A percentile compares a stretch with the other conserved stretches of the same genome.
These are phyloP conservation scores for Juglanconis oblonga DNA, from an alignment of 2,329 filamentous ascomycete species.

Conservation along the genomic window DNA sequence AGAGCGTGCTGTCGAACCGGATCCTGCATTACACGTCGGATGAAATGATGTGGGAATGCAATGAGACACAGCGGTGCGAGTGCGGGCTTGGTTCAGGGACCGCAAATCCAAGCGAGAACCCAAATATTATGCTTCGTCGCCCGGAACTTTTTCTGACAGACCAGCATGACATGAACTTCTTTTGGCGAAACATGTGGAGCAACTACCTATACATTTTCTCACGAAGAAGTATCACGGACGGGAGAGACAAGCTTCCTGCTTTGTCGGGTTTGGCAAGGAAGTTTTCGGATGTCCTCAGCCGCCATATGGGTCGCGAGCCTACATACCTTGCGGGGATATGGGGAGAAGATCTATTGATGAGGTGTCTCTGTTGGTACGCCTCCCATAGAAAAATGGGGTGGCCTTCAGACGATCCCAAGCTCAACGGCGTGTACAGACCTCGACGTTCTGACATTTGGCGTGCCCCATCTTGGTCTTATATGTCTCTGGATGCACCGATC, in stretches of 20 bases:
- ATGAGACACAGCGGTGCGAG: not conserved
- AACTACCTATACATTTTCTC: not conserved
- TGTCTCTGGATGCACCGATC: constrained; percentile 1
- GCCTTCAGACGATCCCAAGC: not conserved
- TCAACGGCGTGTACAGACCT: not conserved
- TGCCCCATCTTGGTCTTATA: constrained; percentile 2
- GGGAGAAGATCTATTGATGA: constrained; percentile 1
- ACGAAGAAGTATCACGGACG: not conserved
- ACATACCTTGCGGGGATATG: constrained; percentile 2
- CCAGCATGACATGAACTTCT: not conserved
- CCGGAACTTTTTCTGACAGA: not conserved
- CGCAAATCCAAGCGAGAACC: not conserved
- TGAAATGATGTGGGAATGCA: constrained; percentile 10
- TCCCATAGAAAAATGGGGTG: not conserved
- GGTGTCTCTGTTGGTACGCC: not conserved
- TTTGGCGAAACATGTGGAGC: constrained; percentile 3
- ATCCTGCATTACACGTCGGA: constrained; percentile 9
- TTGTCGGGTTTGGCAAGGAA: constrained; percentile 12
- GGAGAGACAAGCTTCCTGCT: constrained; percentile 14
- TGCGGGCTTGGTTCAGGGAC: not conserved
- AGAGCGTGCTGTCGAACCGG: constrained; percentile 4
- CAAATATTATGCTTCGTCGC: not conserved
- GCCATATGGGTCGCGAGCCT: not conserved
- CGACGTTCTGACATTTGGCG: constrained; percentile 1
- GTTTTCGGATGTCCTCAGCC: not conserved